A percentile compares a stretch with the other conserved stretches of the same genome.
Evolutionary conservation across 2,329 filamentous ascomycete species (phyloP).

Genomic region (Parastagonospora nodorum): DNA sequence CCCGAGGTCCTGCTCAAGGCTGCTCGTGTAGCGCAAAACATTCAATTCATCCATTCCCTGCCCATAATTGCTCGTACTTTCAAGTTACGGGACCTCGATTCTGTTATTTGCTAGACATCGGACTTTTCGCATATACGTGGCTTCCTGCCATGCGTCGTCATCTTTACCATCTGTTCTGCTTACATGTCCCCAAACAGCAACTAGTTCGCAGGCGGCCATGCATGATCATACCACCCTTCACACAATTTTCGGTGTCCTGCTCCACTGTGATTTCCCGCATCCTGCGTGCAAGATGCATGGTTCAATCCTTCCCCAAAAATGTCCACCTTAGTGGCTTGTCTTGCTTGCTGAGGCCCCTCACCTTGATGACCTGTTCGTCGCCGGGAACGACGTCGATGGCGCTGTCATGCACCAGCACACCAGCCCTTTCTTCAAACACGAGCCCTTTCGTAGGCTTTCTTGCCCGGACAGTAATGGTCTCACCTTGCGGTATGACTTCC

Average conservation of each 20-base stretch:
- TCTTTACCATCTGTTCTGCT: conserved; percentile 3
- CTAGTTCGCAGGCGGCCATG: conserved; percentile 6
- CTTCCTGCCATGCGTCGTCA: conserved; percentile 11
- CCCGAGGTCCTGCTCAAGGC: conserved; percentile 17
- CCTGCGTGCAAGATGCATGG: conserved; percentile 5
- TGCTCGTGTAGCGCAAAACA: conserved; percentile 17
- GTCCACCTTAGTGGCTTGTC: conserved; percentile 51
- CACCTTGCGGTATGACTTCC: conserved; percentile 48
- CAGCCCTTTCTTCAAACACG: conserved; percentile 64
- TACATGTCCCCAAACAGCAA: not conserved
- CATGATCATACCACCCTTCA: conserved; percentile 9
- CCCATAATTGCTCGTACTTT: conserved; percentile 26
- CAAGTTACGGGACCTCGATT: conserved; percentile 3
- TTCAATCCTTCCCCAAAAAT: conserved; percentile 49
- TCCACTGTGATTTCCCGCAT: conserved; percentile 4
- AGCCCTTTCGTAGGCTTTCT: conserved; percentile 62
- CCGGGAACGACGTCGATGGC: conserved; percentile 64
- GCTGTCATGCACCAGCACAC: conserved; percentile 60
- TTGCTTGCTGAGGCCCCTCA: conserved; percentile 47
- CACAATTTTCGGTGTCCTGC: not conserved
- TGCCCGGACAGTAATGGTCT: conserved; percentile 53
- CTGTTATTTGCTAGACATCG: conserved; percentile 3
- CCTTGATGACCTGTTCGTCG: conserved; percentile 57
- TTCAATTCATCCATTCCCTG: conserved; percentile 24
- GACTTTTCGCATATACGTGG: not conserved